Base-by-base conservation (phyloP, 1,284 basidiomycete species). In the Trichosporon inkin region DNA sequence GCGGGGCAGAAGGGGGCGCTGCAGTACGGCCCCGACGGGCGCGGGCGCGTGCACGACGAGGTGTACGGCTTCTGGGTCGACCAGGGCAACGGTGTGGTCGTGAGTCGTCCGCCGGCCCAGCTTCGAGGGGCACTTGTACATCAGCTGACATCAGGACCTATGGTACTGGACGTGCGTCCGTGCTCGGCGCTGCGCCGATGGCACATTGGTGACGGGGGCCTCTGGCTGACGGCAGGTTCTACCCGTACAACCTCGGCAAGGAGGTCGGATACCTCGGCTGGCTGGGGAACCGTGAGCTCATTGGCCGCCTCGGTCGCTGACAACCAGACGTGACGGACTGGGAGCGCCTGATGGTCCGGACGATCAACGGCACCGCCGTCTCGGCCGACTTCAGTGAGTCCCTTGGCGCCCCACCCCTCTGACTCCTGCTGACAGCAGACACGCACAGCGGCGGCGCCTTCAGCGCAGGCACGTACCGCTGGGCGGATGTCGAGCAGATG, bases 221-320 rank as follows among this genome's bases (percentile, higher is more conserved):
- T 14, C 19, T 7, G 24, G 40, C 62, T 63, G 56, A 61, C n/a
- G 3, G 39, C 55, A 71, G 63, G 2, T 76, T 68, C 68, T 78
- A 77, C 58, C 76, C 76, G 1, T 76, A 71, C 67, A 78, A 78
- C 53, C 67, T 74, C 19, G 76, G 76, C 24, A 78, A 78, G 62
- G 60, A 66, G 8, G 68, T 75, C 2, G 70, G 71, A 16, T 65
- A 66, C 1, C 67, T 77, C 16, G 76, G 76, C 1, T 62, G 71
- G 16, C 61, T 77, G 5, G 76, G 75, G 1, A 75, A 78, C 60
- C 75, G 74, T 77, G 53, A 63, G 74, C 67, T 10, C 10, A 4
- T 4, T 3, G 8, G 3, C 0, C 1, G 1, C 10, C 1, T 13
- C 7, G 10, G 19, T 6, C 17, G 52, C 61, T 61, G 53, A 58